Conservation (phyloP, 164 flowering plant genomes). For the Liriodendron chinense region DNA sequence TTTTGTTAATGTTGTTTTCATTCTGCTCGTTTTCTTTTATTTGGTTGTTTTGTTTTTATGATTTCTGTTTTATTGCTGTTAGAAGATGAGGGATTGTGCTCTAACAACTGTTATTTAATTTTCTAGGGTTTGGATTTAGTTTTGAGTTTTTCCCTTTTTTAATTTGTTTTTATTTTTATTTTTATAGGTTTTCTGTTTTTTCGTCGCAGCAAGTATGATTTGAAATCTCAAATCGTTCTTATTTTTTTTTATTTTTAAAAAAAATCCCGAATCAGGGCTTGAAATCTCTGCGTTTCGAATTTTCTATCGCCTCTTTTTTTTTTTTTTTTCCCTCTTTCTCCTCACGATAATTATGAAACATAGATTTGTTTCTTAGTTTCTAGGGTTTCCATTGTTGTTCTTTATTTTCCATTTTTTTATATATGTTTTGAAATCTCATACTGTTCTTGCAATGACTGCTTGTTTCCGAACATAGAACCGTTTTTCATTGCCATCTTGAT, state of each 20-base stretch:
- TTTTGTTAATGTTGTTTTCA: background rate
- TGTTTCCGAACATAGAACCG: background rate
- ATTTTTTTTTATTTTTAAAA: background rate
- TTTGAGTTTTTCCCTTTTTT: background rate
- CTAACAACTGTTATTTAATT: background rate
- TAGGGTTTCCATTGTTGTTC: background rate
- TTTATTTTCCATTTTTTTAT: background rate
- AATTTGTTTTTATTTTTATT: background rate
- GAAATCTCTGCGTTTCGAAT: background rate
- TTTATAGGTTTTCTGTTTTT: background rate
- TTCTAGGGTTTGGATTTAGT: background rate
- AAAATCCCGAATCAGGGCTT: background rate
- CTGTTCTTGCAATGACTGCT: background rate
- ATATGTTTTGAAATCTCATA: background rate
- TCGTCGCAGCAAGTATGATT: background rate
- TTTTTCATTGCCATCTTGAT: background rate
- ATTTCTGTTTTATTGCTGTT: too few relatives aligned
- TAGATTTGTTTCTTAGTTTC: background rate
- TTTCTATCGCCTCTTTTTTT: background rate
- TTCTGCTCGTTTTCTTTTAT: background rate
- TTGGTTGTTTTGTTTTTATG: background rate
- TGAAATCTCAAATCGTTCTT: background rate
- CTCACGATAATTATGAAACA: background rate
- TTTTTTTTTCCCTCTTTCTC: too few relatives aligned
- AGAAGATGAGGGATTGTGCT: background rate